Evolutionary conservation across 805 yeast genomes (phyloP), one percentile per base, ranked within the genome.

Genomic region (Candida oleophila): DNA sequence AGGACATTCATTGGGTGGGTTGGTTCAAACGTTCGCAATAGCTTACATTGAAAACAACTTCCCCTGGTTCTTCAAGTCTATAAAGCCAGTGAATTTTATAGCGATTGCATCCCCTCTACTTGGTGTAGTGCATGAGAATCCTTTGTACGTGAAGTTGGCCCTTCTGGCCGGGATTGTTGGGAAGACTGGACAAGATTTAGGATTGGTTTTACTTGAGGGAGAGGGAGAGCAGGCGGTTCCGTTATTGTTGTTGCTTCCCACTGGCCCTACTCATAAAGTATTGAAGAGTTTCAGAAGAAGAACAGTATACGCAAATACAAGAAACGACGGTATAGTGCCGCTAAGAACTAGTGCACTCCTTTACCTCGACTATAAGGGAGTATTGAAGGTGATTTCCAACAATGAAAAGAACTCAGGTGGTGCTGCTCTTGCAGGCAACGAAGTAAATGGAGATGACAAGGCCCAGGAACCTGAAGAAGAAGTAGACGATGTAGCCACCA

Each of bases 311-410:
- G 97, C 98, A 0, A 94, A 94, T 65, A 84, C 87, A 0, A 74
- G 88, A 16, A 85, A 94, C 64, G 99, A 94, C 67, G 99, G 99
- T 2, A 90, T 94, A 44, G 99, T 94, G 1, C 98, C 99, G 0
- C 69, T 94, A 55, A 71, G 98, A 43, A 94, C 99, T 0, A 83
- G 96, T 0, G 89, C 97, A 0, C 68, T 92, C 44, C 65, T 92
- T 22, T 92, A 85, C 57, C 64, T 94, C 12, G 98, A 94, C 62
- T 90, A 96, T 87, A 77, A 78, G 48, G 95, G 89, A 2, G 50
- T 72, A 12, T 49, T 64, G 1, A 42, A 48, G 32, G 48, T 60
- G 9, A 50, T 63, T 22, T 15, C 22, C n/a, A 49, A 50, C 15
- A 54, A 50, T 12, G 50, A 45, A 18, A 52, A 53, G 12, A n/a